A percentile compares a stretch with the other conserved stretches of the same genome.
Evolutionary conservation across 73 alveolate species (phyloP).

Genomic region (Diophrys sp.): DNA sequence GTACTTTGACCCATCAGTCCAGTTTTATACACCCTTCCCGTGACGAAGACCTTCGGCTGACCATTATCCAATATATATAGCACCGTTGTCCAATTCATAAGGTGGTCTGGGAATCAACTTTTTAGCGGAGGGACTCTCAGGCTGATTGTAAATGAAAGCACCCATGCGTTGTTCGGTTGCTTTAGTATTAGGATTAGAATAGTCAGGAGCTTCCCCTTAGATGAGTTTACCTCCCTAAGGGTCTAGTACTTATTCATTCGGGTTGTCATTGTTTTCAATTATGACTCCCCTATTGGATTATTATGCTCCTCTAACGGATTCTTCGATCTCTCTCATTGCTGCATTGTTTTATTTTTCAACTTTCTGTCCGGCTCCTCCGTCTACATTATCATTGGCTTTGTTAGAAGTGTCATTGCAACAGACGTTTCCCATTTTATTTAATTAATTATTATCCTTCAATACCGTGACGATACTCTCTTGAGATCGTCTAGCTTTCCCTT

Average conservation of each 20-base stretch:
- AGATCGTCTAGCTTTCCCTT: too few species aligned
- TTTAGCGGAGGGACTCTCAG: slow-evolving; percentile 8
- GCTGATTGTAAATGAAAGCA: slow-evolving; percentile 25
- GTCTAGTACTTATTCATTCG: slow-evolving; percentile 5
- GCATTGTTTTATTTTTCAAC: background rate
- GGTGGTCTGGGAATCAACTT: slow-evolving; percentile 46
- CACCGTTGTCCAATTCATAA: slow-evolving; percentile 54
- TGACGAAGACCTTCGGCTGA: slow-evolving; percentile 56
- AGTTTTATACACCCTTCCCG: slow-evolving; percentile 74
- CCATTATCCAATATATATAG: slow-evolving; percentile 55
- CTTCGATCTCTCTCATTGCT: background rate
- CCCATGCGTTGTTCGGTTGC: slow-evolving; percentile 47
- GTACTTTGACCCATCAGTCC: slow-evolving; percentile 69
- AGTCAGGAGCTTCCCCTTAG: slow-evolving; percentile 43
- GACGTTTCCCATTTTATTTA: slow-evolving; percentile 40
- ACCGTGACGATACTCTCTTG: too few species aligned
- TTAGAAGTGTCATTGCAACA: slow-evolving; percentile 39
- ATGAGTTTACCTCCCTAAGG: slow-evolving; percentile 10
- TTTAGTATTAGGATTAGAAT: slow-evolving; percentile 42
- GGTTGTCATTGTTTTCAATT: background rate
- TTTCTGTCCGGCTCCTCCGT: slow-evolving; percentile 1
- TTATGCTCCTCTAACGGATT: background rate
- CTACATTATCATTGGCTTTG: slow-evolving; percentile 5
- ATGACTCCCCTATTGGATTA: background rate
- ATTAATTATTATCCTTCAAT: too few species aligned